Percentiles rank a stretch among this genome's conserved stretches.
phyloP scores from a whole-genome alignment of 1,284 basidiomycete species.

The Boletus sp. region DNA sequence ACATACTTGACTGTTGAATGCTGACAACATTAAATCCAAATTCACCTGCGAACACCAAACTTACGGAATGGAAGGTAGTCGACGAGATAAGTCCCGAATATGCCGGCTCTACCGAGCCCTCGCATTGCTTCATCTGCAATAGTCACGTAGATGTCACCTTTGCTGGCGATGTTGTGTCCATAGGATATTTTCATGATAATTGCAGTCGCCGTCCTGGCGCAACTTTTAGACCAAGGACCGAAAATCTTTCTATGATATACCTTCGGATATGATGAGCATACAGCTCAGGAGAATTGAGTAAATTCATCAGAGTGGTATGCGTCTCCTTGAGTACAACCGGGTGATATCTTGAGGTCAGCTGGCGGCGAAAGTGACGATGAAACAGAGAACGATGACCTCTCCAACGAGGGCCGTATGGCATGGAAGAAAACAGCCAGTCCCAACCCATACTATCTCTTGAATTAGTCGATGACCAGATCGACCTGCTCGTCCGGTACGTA shows the following conservation, averaged over 20 bases:
- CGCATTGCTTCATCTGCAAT: conserved; percentile 40
- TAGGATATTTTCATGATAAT: conserved; percentile 41
- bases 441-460: conserved; percentile 41
- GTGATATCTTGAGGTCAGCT: conserved; percentile 31
- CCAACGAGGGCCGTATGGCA: conserved; percentile 42
- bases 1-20: conserved; percentile 36
- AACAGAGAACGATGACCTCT: conserved; percentile 43
- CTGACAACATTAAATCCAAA: neutral
- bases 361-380: conserved; percentile 41
- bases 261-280: conserved; percentile 37
- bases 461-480: neutral
- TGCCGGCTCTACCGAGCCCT: conserved; percentile 36
- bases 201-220: conserved; percentile 34
- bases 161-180: conserved; percentile 35
- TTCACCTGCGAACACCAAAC: conserved; percentile 7
- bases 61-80: conserved; percentile 30
- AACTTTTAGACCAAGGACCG: neutral
- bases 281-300: conserved; percentile 35
- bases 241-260: conserved; percentile 16
- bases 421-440: conserved; percentile 46
- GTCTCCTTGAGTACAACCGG: conserved; percentile 39
- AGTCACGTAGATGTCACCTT: conserved; percentile 42
- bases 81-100: conserved; percentile 42
- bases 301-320: conserved; percentile 35
- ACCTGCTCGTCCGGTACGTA: conserved; percentile 19